Evolutionary conservation across 768 basidiomycete genomes (phyloP).

Genomic region (Coprinopsis marcescibilis): DNA sequence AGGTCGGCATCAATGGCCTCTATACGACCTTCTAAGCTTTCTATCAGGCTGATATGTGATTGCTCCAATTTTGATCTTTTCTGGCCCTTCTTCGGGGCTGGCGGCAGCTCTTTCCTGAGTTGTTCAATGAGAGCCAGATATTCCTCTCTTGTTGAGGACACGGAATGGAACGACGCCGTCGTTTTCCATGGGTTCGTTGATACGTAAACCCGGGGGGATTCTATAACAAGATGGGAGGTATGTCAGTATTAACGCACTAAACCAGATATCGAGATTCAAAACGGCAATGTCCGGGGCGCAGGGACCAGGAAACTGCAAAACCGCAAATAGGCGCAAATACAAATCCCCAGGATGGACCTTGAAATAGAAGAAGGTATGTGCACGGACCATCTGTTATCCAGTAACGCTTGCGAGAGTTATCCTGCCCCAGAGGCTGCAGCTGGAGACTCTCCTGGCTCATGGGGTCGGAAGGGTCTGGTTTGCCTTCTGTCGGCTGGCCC

Average conservation of each 20-base stretch:
- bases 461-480: constrained; percentile 56
- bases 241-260: constrained; percentile 23
- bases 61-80: constrained; percentile 52
- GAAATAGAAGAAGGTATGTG: constrained; percentile 29
- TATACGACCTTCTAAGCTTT: constrained; percentile 56
- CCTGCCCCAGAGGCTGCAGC: constrained; percentile 72
- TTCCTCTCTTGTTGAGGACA: constrained; percentile 69
- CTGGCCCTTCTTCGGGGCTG: constrained; percentile 39
- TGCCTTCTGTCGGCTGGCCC: constrained; percentile 51
- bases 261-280: constrained; percentile 17
- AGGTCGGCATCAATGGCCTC: constrained; percentile 65
- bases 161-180: constrained; percentile 65
- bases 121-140: constrained; percentile 60
- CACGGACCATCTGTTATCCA: constrained; percentile 89
- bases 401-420: constrained; percentile 68
- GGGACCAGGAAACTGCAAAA: constrained; percentile 40
- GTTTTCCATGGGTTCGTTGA: constrained; percentile 92
- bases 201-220: constrained; percentile 77
- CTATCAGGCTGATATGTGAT: constrained; percentile 57
- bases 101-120: constrained; percentile 47
- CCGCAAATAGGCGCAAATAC: constrained; percentile 76
- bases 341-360: constrained; percentile 20
- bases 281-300: constrained; percentile 32
- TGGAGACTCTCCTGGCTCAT: constrained; percentile 60
- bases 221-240: constrained; percentile 34